Conservation (phyloP, 257 asterid species). For the Scutellaria galericulata region DNA sequence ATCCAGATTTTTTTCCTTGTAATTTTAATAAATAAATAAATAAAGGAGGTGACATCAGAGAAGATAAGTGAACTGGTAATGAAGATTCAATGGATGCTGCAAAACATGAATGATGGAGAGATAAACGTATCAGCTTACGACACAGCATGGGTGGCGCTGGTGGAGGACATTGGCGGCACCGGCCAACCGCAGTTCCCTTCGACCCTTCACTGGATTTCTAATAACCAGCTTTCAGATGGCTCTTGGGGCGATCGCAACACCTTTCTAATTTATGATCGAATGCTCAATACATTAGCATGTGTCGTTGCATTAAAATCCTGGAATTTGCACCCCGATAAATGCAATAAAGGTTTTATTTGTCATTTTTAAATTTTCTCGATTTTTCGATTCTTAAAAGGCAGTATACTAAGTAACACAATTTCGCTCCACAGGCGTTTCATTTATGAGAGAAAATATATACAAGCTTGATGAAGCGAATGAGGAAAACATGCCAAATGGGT, state of each 20-base stretch:
- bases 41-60: too few relatives aligned
- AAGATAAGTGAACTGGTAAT: too few relatives aligned
- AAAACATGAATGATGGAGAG: conserved; percentile 7
- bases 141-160: conserved; percentile 14
- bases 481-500: conserved; percentile 43
- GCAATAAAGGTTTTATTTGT: not conserved
- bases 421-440: conserved; percentile 21
- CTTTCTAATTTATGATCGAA: conserved; percentile 16
- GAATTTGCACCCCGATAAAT: conserved; percentile 4
- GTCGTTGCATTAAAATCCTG: conserved; percentile 31
- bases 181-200: conserved; percentile 23
- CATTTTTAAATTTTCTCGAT: too few relatives aligned
- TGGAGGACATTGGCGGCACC: not conserved
- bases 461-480: conserved; percentile 34
- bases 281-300: conserved; percentile 18
- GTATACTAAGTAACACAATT: too few relatives aligned
- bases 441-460: conserved; percentile 39
- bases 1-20: too few relatives aligned
- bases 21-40: too few relatives aligned
- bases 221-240: conserved; percentile 28
- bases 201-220: conserved; percentile 20
- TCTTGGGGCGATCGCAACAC: conserved; percentile 29
- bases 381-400: too few relatives aligned
- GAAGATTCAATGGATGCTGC: not conserved
- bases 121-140: conserved; percentile 29